Evolutionary conservation across 345 rosid genomes (phyloP).

Genomic region (Trapa bicornis): DNA sequence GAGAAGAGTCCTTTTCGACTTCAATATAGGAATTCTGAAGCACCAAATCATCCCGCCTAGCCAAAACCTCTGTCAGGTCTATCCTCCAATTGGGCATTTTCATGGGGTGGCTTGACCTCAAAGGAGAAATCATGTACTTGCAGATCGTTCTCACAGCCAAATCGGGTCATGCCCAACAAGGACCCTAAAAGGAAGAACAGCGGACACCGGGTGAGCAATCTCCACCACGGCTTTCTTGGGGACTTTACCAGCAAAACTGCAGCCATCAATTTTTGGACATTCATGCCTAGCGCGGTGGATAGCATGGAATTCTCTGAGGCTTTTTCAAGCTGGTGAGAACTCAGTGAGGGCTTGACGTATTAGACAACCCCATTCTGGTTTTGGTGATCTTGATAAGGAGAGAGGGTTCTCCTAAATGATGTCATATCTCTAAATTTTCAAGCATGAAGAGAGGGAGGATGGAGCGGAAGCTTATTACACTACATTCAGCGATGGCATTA

Average conservation of each 20-base stretch:
- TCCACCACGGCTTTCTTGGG: conserved; percentile 7
- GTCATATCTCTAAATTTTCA: conserved; percentile 32
- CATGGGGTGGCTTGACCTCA: conserved; percentile 52
- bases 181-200: conserved; percentile 55
- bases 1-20: neutral
- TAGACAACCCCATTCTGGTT: conserved; percentile 31
- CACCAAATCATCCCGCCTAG: conserved; percentile 13
- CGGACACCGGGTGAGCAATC: conserved; percentile 35
- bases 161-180: conserved; percentile 48
- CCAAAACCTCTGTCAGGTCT: neutral
- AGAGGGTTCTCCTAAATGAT: conserved; percentile 80
- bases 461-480: neutral
- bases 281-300: conserved; percentile 11
- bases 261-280: conserved; percentile 18
- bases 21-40: conserved; percentile 25
- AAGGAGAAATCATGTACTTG: conserved; percentile 36
- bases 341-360: conserved; percentile 2
- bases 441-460: neutral
- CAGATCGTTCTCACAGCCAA: conserved; percentile 44
- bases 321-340: conserved; percentile 23
- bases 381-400: conserved; percentile 20
- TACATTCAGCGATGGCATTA: neutral
- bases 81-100: conserved; percentile 15
- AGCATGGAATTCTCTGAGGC: conserved; percentile 23
- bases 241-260: conserved; percentile 11